These are phyloP conservation scores for Microascus cirrosus DNA, from an alignment of 2,329 filamentous ascomycete genomes.

Conservation along the genomic window DNA sequence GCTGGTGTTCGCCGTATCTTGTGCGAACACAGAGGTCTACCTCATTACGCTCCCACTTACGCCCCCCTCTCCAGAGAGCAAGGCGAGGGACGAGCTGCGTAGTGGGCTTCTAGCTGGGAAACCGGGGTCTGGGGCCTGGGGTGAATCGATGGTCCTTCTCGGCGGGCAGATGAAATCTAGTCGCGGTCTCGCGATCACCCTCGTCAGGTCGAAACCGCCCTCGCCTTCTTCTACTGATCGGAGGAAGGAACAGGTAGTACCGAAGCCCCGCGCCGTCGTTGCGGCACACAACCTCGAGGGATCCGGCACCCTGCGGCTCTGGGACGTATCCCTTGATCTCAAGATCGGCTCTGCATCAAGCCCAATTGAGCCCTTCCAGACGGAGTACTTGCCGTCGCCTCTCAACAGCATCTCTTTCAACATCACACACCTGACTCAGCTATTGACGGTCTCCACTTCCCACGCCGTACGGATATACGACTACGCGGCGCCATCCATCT, in stretches of 20 bases:
- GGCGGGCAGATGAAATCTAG: conserved; percentile 40
- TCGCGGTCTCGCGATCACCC: conserved; percentile 43
- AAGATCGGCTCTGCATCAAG: conserved; percentile 14
- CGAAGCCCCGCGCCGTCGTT: conserved; percentile 39
- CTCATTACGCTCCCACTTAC: conserved; percentile 49
- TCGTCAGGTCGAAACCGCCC: conserved; percentile 28
- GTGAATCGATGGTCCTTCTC: conserved; percentile 44
- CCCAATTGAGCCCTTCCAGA: conserved; percentile 42
- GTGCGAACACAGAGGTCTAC: conserved; percentile 44
- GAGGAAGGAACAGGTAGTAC: conserved; percentile 8
- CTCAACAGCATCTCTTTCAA: conserved; percentile 50
- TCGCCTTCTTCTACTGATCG: not conserved
- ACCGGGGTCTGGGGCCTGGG: conserved; percentile 52
- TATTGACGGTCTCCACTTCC: conserved; percentile 42
- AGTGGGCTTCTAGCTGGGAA: conserved; percentile 37
- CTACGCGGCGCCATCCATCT: conserved; percentile 40
- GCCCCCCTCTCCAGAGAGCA: conserved; percentile 49
- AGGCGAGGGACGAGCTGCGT: conserved; percentile 40
- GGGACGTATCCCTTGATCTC: conserved; percentile 41
- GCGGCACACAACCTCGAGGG: conserved; percentile 50
- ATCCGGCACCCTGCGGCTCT: conserved; percentile 45
- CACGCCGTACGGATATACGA: conserved; percentile 53
- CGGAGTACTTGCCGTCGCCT: conserved; percentile 43
- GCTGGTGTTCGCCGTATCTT: conserved; percentile 51
- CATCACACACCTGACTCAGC: conserved; percentile 43